Conservation (phyloP, 1,284 basidiomycete species). For the Ceratobasidium sp. region DNA sequence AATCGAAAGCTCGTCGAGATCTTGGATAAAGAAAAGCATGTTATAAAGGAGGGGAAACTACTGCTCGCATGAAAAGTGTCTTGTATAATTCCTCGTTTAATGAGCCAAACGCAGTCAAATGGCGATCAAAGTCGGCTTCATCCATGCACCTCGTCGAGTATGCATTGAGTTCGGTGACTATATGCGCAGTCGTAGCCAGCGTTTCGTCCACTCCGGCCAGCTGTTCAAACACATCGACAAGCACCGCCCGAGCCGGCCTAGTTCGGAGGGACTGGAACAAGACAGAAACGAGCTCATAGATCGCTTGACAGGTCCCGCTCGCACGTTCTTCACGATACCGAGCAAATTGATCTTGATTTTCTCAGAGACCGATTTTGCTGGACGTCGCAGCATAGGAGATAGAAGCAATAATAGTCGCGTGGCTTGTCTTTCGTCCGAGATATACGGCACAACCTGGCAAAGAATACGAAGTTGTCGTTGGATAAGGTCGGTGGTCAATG, state of each 20-base stretch:
- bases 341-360: slow-evolving; percentile 89
- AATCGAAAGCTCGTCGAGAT: slow-evolving; percentile 89
- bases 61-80: slow-evolving; percentile 64
- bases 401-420: slow-evolving; percentile 79
- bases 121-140: slow-evolving; percentile 93
- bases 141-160: slow-evolving; percentile 86
- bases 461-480: slow-evolving; percentile 87
- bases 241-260: slow-evolving; percentile 72
- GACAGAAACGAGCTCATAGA: slow-evolving; percentile 74
- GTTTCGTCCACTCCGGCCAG: slow-evolving; percentile 66
- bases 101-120: slow-evolving; percentile 78
- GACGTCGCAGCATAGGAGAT: slow-evolving; percentile 82
- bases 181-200: slow-evolving; percentile 62
- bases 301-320: slow-evolving; percentile 65
- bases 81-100: slow-evolving; percentile 74
- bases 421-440: slow-evolving; percentile 77
- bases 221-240: slow-evolving; percentile 72
- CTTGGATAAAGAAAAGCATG: slow-evolving; percentile 87
- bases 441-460: slow-evolving; percentile 81
- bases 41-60: slow-evolving; percentile 92
- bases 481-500: slow-evolving; percentile 73
- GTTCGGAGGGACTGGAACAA: slow-evolving; percentile 81
- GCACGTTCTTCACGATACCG: slow-evolving; percentile 76
- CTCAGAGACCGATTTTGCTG: slow-evolving; percentile 82
- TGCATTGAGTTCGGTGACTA: slow-evolving; percentile 83